Evolutionary conservation across 768 basidiomycete genomes (phyloP).

Genomic region (Russula virescens): DNA sequence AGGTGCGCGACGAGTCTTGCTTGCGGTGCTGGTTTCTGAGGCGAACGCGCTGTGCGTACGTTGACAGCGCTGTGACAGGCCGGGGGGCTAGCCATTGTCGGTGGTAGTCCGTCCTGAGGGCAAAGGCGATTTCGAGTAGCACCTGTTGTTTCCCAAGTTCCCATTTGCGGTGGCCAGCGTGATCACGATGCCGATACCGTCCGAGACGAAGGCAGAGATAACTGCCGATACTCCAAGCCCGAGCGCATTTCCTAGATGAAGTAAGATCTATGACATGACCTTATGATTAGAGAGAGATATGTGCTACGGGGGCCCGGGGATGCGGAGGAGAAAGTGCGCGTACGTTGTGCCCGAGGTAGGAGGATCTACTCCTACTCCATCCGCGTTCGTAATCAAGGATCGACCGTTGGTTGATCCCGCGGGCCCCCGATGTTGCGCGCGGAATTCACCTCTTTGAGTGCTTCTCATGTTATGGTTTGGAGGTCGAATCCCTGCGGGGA

Average conservation of each 20-base stretch:
- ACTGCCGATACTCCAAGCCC: slow-evolving; percentile 3
- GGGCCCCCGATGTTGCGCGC: slow-evolving; percentile 30
- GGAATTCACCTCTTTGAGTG: slow-evolving; percentile 31
- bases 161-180: slow-evolving; percentile 4
- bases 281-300: neutral
- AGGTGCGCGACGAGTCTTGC: no score
- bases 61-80: no score
- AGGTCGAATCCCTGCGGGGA: slow-evolving; percentile 27
- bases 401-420: slow-evolving; percentile 22
- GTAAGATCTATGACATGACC: neutral
- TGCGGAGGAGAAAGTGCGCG: neutral
- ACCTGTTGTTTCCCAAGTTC: neutral
- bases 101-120: no score
- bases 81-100: no score
- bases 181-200: slow-evolving; percentile 11
- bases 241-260: neutral
- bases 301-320: no score
- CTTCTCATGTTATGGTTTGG: slow-evolving; percentile 34
- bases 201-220: neutral
- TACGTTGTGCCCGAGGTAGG: slow-evolving; percentile 40
- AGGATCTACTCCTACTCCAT: slow-evolving; percentile 36
- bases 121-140: neutral
- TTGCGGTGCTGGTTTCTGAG: no score
- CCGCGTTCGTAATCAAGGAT: slow-evolving; percentile 39
- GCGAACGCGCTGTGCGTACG: no score